A percentile compares a stretch with the other conserved stretches of the same genome.
These are phyloP conservation scores for Fusarium sp. DNA, from an alignment of 2,329 filamentous ascomycete species.

Conservation along the genomic window DNA sequence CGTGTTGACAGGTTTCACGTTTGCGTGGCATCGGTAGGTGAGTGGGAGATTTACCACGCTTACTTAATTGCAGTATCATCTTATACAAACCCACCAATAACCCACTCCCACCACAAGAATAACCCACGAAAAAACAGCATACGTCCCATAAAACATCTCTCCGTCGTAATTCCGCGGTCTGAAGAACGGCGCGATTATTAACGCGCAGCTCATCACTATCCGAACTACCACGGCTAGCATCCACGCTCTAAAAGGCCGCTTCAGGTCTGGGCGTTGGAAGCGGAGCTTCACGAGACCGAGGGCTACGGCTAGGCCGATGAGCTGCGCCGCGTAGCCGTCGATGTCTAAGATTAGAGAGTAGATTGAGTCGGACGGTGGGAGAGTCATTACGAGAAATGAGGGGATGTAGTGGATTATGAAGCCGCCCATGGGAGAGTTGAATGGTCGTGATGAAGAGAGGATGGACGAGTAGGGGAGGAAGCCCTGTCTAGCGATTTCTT, in stretches of 20 bases:
- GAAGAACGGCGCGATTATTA: constrained; percentile 73
- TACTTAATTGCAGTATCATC: too few relatives aligned
- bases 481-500: constrained; percentile 79
- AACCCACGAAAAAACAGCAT: constrained; percentile 65
- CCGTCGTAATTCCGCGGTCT: constrained; percentile 56
- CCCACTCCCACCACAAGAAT: constrained; percentile 67
- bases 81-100: too few relatives aligned
- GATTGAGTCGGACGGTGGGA: constrained; percentile 74
- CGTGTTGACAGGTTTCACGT: background rate
- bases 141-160: constrained; percentile 59
- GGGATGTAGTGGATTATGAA: constrained; percentile 78
- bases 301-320: constrained; percentile 70
- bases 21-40: background rate
- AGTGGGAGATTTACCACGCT: too few relatives aligned
- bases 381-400: constrained; percentile 73
- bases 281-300: constrained; percentile 73
- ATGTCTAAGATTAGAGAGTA: constrained; percentile 82
- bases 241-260: constrained; percentile 76
- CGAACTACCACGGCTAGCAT: constrained; percentile 69
- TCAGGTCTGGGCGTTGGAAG: constrained; percentile 68
- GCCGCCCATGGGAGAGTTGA: constrained; percentile 75
- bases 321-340: constrained; percentile 75
- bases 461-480: constrained; percentile 74
- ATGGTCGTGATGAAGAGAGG: constrained; percentile 75
- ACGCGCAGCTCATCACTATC: constrained; percentile 64